Percentiles rank a stretch among this genome's conserved stretches.
phyloP scores from a whole-genome alignment of 495 filamentous ascomycete species.

The Hapsidospora chrysogenum region DNA sequence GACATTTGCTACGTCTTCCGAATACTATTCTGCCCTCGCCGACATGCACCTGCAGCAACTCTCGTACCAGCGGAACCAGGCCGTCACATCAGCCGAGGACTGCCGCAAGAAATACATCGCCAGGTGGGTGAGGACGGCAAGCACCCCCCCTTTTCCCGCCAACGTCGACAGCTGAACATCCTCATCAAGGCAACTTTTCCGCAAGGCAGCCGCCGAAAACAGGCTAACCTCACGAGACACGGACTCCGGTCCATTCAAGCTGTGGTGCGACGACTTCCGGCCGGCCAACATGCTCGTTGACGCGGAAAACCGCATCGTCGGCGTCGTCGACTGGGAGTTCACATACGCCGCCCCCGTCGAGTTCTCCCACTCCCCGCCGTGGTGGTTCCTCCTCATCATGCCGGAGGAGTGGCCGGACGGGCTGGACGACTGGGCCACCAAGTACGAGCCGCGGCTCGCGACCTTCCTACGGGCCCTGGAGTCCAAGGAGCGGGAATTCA shows the following conservation, averaged over 20 bases:
- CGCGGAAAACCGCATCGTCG: conserved; percentile 4
- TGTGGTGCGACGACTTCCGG: conserved; percentile 13
- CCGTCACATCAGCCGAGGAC: conserved; percentile 16
- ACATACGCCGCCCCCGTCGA: conserved; percentile 20
- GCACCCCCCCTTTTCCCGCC: no score
- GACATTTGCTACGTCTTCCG: no score
- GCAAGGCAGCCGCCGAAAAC: conserved; percentile 13
- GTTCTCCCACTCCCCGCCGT: conserved; percentile 20
- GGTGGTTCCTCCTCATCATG: conserved; percentile 23
- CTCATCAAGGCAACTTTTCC: conserved; percentile 17
- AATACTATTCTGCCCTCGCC: conserved; percentile 22
- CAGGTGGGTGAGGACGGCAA: no score
- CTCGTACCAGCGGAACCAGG: conserved; percentile 21
- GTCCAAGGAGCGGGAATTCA: no score
- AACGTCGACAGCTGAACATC: no score
- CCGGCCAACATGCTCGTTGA: conserved; percentile 15
- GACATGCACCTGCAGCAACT: conserved; percentile 24
- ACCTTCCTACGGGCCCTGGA: conserved; percentile 11
- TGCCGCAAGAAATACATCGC: conserved; percentile 19
- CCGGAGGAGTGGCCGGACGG: conserved; percentile 16
- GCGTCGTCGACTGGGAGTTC: conserved; percentile 24
- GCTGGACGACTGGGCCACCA: neutral
- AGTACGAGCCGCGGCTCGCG: conserved; percentile 9
- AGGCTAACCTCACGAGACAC: conserved; percentile 6
- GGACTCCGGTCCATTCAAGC: conserved; percentile 5